Percentiles rank a stretch among this genome's conserved stretches.
Conservation (phyloP, 805 yeast genomes). For the Candida insectalens region DNA sequence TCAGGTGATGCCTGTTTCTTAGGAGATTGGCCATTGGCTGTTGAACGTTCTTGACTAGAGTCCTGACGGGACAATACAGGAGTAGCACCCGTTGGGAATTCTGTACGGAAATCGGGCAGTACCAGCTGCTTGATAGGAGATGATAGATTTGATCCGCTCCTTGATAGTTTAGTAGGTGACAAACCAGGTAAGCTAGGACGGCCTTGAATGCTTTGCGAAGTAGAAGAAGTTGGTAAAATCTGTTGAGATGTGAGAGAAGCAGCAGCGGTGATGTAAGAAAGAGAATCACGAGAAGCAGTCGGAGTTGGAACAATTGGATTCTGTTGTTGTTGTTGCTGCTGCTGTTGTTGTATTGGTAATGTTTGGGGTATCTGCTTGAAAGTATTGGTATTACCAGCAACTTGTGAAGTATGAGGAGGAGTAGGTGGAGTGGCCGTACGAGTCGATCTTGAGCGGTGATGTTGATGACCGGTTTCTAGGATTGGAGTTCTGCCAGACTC, state of each 20-base stretch:
- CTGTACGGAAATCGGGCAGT: slow-evolving; percentile 9
- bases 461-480: neutral
- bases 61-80: slow-evolving; percentile 5
- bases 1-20: slow-evolving; percentile 39
- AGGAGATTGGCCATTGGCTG: slow-evolving; percentile 18
- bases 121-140: slow-evolving; percentile 11
- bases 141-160: slow-evolving; percentile 4
- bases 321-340: no score
- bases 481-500: slow-evolving; percentile 26
- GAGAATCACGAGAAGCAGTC: slow-evolving; percentile 11
- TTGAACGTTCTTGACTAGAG: slow-evolving; percentile 10
- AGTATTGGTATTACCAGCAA: no score
- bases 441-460: no score
- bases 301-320: no score
- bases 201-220: no score
- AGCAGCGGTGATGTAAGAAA: slow-evolving; percentile 19
- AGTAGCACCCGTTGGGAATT: slow-evolving; percentile 5
- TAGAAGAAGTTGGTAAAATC: no score
- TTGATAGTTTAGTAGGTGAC: slow-evolving; percentile 2
- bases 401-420: no score
- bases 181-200: no score
- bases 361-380: no score
- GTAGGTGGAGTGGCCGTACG: neutral
- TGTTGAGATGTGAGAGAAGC: slow-evolving; percentile 13
- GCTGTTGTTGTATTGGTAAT: no score